Base-by-base conservation (phyloP, 306 rosid species). In the Trifolium pratense region DNA sequence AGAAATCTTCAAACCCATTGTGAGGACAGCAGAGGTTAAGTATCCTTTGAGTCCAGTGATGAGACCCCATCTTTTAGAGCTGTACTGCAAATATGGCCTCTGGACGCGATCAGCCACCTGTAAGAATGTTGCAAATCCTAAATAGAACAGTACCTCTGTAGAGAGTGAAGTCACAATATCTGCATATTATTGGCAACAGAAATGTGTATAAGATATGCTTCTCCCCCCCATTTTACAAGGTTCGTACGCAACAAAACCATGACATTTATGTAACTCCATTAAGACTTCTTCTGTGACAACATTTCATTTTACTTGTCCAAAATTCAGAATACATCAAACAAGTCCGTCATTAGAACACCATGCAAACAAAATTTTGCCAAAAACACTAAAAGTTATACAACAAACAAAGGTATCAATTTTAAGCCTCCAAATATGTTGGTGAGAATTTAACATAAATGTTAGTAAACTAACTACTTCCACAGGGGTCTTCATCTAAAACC, bases 11-110 rank as follows among this genome's bases (percentile, higher is more conserved):
- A 94, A 84, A 37, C 96, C 95, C 55, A 39, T 72, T 40, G 93
- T 83, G 63, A 89, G 60, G 73, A 88, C 84, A 32, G 89, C 88
- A 12, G 95, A 74, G 60, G 78, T 45, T 75, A 94, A 55, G 84
- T 91, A 91, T 75, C 98, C 98, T 81, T 81, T 88, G 57, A 94
- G 89, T 81, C 97, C 97, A 25, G 97, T 94, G 65, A 94, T 88
- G 75, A 94, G 93, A 79, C 97, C 84, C 98, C 98, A 94, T 74
- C 92, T 94, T 82, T 80, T 94, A 18, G 98, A 1, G 82, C 95
- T 94, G 87, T 83, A 94, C 66, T 89, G 80, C 77, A 94, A 76
- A 85, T 89, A 94, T 13, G 97, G 98, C 82, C 81, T 91, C 82
- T 91, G 97, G 59, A 94, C 92, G n/a, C 34, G 83, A 55, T 91